Evolutionary conservation across 2,329 filamentous ascomycete species (phyloP).

Genomic region (Penicillium sp.): DNA sequence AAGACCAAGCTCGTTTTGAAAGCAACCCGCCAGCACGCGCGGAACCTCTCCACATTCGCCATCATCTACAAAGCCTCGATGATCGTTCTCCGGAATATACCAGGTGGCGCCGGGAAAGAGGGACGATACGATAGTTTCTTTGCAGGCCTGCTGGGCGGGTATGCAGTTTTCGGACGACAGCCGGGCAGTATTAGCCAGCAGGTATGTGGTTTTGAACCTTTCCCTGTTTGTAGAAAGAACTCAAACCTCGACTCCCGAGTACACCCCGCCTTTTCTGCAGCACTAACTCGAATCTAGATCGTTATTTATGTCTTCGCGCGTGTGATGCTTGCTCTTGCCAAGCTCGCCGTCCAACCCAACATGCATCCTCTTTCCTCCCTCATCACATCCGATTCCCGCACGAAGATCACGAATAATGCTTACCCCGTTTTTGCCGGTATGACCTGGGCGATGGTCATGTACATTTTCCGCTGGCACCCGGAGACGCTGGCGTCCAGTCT

Average conservation of each 20-base stretch:
- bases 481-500: slow-evolving; percentile 88
- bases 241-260: background rate
- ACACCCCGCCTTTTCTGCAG: background rate
- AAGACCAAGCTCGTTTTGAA: slow-evolving; percentile 75
- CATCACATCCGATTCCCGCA: slow-evolving; percentile 46
- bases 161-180: slow-evolving; percentile 82
- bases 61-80: slow-evolving; percentile 83
- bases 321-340: slow-evolving; percentile 79
- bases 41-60: slow-evolving; percentile 88
- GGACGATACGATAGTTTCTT: slow-evolving; percentile 80
- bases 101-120: slow-evolving; percentile 51
- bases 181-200: slow-evolving; percentile 81
- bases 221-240: background rate
- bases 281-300: slow-evolving; percentile 58
- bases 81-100: slow-evolving; percentile 65
- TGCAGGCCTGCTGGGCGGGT: slow-evolving; percentile 83
- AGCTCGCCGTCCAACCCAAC: slow-evolving; percentile 69
- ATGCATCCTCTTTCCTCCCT: slow-evolving; percentile 42
- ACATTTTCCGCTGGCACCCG: slow-evolving; percentile 87
- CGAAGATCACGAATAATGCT: slow-evolving; percentile 63
- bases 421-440: slow-evolving; percentile 91
- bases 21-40: slow-evolving; percentile 85
- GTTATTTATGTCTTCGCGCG: slow-evolving; percentile 97
- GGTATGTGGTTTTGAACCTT: slow-evolving; percentile 23
- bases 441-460: slow-evolving; percentile 94